A percentile compares a stretch with the other conserved stretches of the same genome.
Conservation (phyloP, 2,329 filamentous ascomycete species). For the Aspergillus oerlinghausenensis region DNA sequence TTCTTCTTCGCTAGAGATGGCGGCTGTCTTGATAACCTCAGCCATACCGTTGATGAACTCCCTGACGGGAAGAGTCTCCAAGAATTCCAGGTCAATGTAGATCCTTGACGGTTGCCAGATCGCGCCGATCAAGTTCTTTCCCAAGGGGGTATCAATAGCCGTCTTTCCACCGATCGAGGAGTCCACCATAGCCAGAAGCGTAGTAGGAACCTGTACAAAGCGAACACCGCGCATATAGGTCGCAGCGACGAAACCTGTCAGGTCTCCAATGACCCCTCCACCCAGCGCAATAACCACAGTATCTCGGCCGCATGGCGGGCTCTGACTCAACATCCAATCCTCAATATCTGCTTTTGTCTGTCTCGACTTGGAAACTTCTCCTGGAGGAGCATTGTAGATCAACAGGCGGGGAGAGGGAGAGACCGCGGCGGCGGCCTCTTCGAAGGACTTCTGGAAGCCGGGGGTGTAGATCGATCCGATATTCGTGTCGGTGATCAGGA, state of each 20-base stretch:
- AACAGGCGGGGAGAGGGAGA: slow-evolving; percentile 63
- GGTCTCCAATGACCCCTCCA: slow-evolving; percentile 93
- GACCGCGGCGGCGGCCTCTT: slow-evolving; percentile 43
- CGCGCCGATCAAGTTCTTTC: slow-evolving; percentile 91
- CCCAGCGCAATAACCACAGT: slow-evolving; percentile 92
- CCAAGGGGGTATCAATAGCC: slow-evolving; percentile 90
- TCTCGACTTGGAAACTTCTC: slow-evolving; percentile 88
- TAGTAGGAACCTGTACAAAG: slow-evolving; percentile 95
- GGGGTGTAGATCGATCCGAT: slow-evolving; percentile 75
- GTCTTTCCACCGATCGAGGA: slow-evolving; percentile 98
- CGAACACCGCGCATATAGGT: slow-evolving; percentile 98
- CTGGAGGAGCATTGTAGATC: slow-evolving; percentile 80
- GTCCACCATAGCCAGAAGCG: slow-evolving; percentile 93
- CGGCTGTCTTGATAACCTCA: slow-evolving; percentile 95
- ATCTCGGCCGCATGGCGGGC: slow-evolving; percentile 80
- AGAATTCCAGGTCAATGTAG: slow-evolving; percentile 88
- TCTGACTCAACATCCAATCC: slow-evolving; percentile 90
- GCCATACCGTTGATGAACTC: slow-evolving; percentile 99
- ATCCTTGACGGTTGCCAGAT: slow-evolving; percentile 96
- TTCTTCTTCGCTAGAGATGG: slow-evolving; percentile 87
- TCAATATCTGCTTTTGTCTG: slow-evolving; percentile 94
- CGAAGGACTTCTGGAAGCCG: slow-evolving; percentile 66
- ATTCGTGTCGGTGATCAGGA: slow-evolving; percentile 95
- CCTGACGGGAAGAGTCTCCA: slow-evolving; percentile 81
- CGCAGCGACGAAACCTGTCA: slow-evolving; percentile 95